Conservation (phyloP, 129 eudicot genomes). For the Kitagawia praeruptora region DNA sequence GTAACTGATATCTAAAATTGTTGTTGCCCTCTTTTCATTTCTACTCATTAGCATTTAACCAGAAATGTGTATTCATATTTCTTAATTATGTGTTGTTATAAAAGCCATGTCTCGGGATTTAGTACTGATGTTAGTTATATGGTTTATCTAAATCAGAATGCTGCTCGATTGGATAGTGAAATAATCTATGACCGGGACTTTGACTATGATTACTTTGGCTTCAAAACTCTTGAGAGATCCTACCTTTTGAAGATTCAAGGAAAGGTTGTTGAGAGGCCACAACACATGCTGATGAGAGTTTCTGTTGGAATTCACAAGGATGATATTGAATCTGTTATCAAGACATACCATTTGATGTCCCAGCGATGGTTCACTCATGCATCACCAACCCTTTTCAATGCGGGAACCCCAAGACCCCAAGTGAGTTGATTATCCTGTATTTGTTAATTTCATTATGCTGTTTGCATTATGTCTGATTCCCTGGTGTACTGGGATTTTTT, state of each 20-base stretch:
- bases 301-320: conserved; percentile 89
- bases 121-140: conserved; percentile 3
- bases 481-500: background rate
- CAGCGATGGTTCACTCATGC: conserved; percentile 99
- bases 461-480: background rate
- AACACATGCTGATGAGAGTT: conserved; percentile 97
- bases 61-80: background rate
- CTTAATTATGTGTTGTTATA: background rate
- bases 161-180: conserved; percentile 89
- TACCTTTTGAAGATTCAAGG: conserved; percentile 74
- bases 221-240: conserved; percentile 93
- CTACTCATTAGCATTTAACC: background rate
- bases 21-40: background rate
- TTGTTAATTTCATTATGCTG: background rate
- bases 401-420: conserved; percentile 97
- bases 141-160: conserved; percentile 43
- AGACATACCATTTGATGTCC: conserved; percentile 88
- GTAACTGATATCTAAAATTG: background rate
- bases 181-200: conserved; percentile 93
- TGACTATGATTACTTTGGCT: conserved; percentile 95
- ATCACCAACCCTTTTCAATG: conserved; percentile 93
- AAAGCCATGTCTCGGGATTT: background rate
- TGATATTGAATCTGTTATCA: conserved; percentile 77
- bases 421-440: conserved; percentile 28
- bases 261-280: conserved; percentile 94